Base-by-base conservation (phyloP, 768 basidiomycete genomes). In the Termitomyces sp. region DNA sequence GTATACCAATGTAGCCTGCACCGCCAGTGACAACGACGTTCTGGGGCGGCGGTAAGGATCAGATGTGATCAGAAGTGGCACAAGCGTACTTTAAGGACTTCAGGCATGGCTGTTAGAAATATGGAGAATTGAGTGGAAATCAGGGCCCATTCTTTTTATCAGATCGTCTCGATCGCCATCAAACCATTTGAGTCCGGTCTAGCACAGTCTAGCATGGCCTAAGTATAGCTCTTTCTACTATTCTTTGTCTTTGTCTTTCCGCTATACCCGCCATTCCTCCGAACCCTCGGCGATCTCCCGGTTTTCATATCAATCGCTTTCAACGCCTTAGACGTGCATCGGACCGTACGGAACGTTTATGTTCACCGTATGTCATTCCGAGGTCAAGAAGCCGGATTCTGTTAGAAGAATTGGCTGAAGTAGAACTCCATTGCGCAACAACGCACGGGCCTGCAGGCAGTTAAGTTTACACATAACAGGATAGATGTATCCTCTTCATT, bases 1-100 rank as follows among this genome's bases (percentile, higher is more conserved):
- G 62, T 74, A 48, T 56, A 90, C 92, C 93, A 64, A 95, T 94
- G 74, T 95, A 95, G 36, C 93, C 93, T 57, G 92, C 89, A 55
- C 90, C 93, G 49, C 93, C 77, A 58, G 77, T 79, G 60, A 79
- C 77, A 57, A 79, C 68, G 24, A 79, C 75, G 60, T 72, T 76
- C 76, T 79, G 62, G 52, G 62, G 58, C 52, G 47, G 52, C 49
- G 32, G 53, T 73, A 62, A 68, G 72, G 56, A 57, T 56, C 45
- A 60, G 32, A 47, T 33, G 38, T 44, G 55, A 52, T 61, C 54
- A 46, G 58, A 24, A 41, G n/a, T 36, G 59, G 58, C 48, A 55
- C 60, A 52, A 52, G 78, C 79, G 65, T 69, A 83, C 81, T 74
- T 78, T 79, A 61, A 83, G 76, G 54, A 36, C 51, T 58, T 60